Conservation (phyloP, 768 basidiomycete species). For the Candolleomyces efflorescens region DNA sequence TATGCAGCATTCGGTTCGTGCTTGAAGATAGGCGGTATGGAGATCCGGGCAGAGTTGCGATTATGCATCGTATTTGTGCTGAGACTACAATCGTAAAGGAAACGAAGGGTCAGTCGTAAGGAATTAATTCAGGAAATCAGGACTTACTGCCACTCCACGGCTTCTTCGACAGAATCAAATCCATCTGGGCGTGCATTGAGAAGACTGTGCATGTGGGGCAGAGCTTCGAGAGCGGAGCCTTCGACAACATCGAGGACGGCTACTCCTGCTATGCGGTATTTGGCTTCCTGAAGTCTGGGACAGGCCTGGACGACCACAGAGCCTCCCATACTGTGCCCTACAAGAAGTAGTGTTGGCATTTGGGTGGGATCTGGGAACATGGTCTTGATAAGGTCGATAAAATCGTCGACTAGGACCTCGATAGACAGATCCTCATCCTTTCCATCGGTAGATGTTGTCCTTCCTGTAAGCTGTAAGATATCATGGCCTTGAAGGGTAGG, state of each 20-base stretch:
- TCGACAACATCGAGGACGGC: constrained; percentile 88
- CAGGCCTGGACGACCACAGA: constrained; percentile 76
- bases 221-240: constrained; percentile 89
- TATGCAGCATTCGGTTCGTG: constrained; percentile 35
- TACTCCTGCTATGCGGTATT: constrained; percentile 73
- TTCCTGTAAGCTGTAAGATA: constrained; percentile 41
- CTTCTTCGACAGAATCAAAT: constrained; percentile 80
- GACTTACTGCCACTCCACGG: constrained; percentile 94
- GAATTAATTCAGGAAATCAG: neutral
- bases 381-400: constrained; percentile 62
- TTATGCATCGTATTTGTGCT: constrained; percentile 82
- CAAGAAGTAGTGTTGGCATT: constrained; percentile 76
- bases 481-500: too few species aligned
- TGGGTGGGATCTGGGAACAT: constrained; percentile 61
- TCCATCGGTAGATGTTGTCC: constrained; percentile 45
- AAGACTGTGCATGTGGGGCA: constrained; percentile 88
- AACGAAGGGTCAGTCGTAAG: neutral
- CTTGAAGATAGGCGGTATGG: constrained; percentile 75
- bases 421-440: constrained; percentile 64
- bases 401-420: constrained; percentile 65
- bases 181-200: constrained; percentile 82
- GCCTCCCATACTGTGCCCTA: constrained; percentile 98
- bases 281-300: constrained; percentile 57
- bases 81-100: constrained; percentile 44
- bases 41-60: constrained; percentile 76